Base-by-base conservation (phyloP, 768 basidiomycete species). In the Auriculariales sp. region DNA sequence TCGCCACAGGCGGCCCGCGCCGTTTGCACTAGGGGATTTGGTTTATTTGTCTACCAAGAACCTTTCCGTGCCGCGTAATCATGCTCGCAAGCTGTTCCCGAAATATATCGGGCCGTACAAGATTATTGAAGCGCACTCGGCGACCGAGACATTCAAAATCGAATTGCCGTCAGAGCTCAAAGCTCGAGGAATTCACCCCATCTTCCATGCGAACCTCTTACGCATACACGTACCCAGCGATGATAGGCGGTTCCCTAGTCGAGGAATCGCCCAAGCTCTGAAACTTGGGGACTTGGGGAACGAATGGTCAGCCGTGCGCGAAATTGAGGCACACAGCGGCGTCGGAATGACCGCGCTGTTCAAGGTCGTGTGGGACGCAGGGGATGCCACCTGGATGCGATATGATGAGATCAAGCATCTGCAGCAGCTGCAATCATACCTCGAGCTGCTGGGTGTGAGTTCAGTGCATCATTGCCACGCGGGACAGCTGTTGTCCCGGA, bases 31-130 rank as follows among this genome's bases (percentile, higher is more conserved):
- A 6, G 61, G 56, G 0, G 66, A 68, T 47, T 50, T 61, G 6
- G 56, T 61, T 2, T 66, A 60, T 36, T 29, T 62, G 9, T 58
- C 59, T 2, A 60, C 56, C 1, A 57, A 61, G 48, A 63, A 65
- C 48, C 51, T 64, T 12, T 31, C 49, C 0, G 46, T 66, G 3
- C 59, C 59, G 24, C 63, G 63, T 46, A 53, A 54, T 6, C 36
- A 49, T 11, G 60, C 63, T 6, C 49, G 61, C 4, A 63, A 62
- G 45, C 48, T 62, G 10, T 46, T 55, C 3, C 61, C 61, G 1
- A 60, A 61, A 44, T 63, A 31, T 39, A 55, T 62, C 50, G 59
- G 62, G 2, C 62, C 62, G 3, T 59, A 49, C 42, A 27, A 48
- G 35, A 55, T 57, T 17, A 9, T 51, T 22, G 52, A 56, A 49